phyloP scores from a whole-genome alignment of 805 yeast species.

The Torulaspora microellipsoides region DNA sequence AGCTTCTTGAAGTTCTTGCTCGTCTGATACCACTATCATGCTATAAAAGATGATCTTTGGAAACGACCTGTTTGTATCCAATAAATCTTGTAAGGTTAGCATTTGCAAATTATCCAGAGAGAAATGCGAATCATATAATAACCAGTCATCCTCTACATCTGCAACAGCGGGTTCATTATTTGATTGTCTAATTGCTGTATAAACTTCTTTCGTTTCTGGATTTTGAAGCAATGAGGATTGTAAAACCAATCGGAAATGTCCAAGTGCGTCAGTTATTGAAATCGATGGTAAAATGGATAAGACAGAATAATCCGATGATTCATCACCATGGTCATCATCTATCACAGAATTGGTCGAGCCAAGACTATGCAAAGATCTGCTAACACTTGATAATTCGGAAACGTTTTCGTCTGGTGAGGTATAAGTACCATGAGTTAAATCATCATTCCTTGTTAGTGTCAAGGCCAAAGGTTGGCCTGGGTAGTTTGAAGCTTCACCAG shows the following conservation, averaged over 20 bases:
- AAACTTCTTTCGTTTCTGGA: conserved; percentile 23
- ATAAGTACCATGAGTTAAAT: not conserved
- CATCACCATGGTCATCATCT: conserved; percentile 5
- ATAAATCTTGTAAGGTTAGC: conserved; percentile 34
- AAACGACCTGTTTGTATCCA: conserved; percentile 25
- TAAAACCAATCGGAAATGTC: conserved; percentile 32
- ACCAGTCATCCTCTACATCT: conserved; percentile 39
- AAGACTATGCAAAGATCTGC: conserved; percentile 14
- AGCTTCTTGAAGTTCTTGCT: conserved; percentile 2
- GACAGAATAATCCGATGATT: conserved; percentile 16
- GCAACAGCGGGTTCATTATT: conserved; percentile 28
- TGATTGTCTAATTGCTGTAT: conserved; percentile 34
- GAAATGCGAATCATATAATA: conserved; percentile 38
- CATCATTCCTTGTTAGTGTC: conserved; percentile 15
- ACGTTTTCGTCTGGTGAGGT: conserved; percentile 6
- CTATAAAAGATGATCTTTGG: conserved; percentile 36
- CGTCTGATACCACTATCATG: conserved; percentile 17
- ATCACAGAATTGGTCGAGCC: conserved; percentile 11
- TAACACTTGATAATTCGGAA: conserved; percentile 18
- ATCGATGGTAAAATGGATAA: conserved; percentile 32
- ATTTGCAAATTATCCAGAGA: conserved; percentile 37
- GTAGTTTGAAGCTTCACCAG: conserved; percentile 10
- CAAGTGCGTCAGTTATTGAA: conserved; percentile 28
- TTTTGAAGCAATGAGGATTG: conserved; percentile 31
- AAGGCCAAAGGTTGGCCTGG: conserved; percentile 17